phyloP scores from a whole-genome alignment of 2,329 filamentous ascomycete species.

The Alternaria solani region DNA sequence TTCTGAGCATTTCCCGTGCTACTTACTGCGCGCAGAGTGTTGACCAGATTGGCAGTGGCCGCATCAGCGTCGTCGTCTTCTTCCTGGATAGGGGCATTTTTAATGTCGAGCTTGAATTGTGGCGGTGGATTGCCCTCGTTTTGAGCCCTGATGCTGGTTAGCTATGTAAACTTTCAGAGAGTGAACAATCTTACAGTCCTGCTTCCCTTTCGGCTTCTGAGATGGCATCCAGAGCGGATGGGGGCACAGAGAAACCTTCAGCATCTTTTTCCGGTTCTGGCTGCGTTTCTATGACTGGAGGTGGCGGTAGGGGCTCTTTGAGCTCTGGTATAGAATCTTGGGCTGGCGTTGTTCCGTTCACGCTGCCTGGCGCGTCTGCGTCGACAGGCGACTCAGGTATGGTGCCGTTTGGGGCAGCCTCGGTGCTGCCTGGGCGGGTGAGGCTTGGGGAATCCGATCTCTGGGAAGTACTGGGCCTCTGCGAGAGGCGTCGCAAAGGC shows the following conservation, averaged over 20 bases:
- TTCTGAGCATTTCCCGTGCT: constrained; percentile 1
- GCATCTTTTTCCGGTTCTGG: constrained; percentile 66
- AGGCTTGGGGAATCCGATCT: constrained; percentile 46
- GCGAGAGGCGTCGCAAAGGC: constrained; percentile 40
- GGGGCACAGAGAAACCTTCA: constrained; percentile 79
- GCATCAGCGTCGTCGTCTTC: constrained; percentile 77
- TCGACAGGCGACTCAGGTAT: constrained; percentile 29
- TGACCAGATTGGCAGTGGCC: constrained; percentile 77
- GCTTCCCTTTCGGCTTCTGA: constrained; percentile 76
- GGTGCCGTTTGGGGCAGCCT: constrained; percentile 45
- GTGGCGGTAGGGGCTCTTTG: constrained; percentile 48
- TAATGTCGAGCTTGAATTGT: constrained; percentile 80
- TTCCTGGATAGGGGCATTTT: constrained; percentile 78
- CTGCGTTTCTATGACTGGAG: constrained; percentile 28
- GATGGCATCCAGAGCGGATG: constrained; percentile 65
- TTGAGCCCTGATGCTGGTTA: constrained; percentile 20
- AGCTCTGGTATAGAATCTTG: constrained; percentile 48
- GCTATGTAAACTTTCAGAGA: constrained; percentile 9
- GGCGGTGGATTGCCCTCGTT: constrained; percentile 49
- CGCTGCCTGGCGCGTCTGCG: constrained; percentile 26
- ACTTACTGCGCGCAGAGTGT: constrained; percentile 68
- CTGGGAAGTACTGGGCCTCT: constrained; percentile 41
- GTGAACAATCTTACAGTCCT: constrained; percentile 37
- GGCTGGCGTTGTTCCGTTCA: constrained; percentile 40
- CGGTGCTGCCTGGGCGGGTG: constrained; percentile 34